phyloP scores from a whole-genome alignment of 2,329 filamentous ascomycete genomes.

The Pseudogymnoascus verrucosus region DNA sequence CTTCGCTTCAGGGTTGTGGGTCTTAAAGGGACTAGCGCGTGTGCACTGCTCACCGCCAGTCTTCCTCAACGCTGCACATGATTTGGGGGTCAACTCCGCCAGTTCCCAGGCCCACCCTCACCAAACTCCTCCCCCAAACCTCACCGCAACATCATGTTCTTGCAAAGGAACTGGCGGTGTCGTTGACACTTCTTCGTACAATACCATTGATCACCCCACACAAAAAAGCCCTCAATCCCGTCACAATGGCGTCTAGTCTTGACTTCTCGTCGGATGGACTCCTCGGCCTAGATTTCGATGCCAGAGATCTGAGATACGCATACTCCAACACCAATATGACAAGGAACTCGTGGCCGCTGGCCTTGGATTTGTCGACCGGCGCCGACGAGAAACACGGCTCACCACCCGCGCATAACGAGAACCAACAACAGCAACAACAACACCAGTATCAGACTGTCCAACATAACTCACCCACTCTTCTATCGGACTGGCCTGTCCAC shows the following conservation, averaged over 20 bases:
- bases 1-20: constrained; percentile 3
- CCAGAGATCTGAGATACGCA: constrained; percentile 45
- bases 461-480: constrained; percentile 38
- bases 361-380: constrained; percentile 26
- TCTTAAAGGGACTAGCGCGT: neutral
- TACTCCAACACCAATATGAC: constrained; percentile 38
- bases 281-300: constrained; percentile 53
- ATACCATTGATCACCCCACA: constrained; percentile 36
- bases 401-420: constrained; percentile 36
- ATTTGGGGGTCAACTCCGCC: constrained; percentile 9
- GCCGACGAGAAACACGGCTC: constrained; percentile 25
- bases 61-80: constrained; percentile 7
- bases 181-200: constrained; percentile 31
- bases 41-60: constrained; percentile 9
- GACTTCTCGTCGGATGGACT: constrained; percentile 57
- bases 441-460: constrained; percentile 35
- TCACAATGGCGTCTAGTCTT: constrained; percentile 45
- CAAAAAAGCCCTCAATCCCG: constrained; percentile 20
- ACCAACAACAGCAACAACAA: constrained; percentile 22
- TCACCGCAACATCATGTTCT: constrained; percentile 24
- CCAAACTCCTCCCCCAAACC: constrained; percentile 26
- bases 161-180: constrained; percentile 28
- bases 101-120: constrained; percentile 20
- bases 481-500: constrained; percentile 54
- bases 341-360: constrained; percentile 28